Percentiles rank a stretch among this genome's conserved stretches.
These are phyloP conservation scores for Lithocarpus polystachyus DNA, from an alignment of 306 rosid genomes.

Conservation along the genomic window DNA sequence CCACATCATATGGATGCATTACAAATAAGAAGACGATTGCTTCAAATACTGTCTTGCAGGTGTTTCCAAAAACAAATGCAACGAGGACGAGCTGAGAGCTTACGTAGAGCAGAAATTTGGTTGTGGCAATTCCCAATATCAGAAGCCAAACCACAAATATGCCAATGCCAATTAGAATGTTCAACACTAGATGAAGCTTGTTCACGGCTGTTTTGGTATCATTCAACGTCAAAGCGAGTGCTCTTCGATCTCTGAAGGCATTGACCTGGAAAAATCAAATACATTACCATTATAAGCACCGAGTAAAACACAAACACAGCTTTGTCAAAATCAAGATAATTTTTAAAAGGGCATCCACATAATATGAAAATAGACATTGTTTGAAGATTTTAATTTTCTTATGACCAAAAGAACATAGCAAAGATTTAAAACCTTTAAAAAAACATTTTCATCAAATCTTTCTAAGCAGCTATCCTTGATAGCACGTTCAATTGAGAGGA, in stretches of 20 bases:
- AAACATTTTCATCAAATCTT: background rate
- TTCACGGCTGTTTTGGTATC: constrained; percentile 97
- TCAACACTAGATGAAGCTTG: constrained; percentile 74
- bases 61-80: constrained; percentile 86
- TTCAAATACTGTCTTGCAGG: constrained; percentile 89
- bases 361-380: background rate
- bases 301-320: background rate
- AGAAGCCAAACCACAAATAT: constrained; percentile 66
- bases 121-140: constrained; percentile 69
- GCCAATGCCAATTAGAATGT: constrained; percentile 52
- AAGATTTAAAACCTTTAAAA: no score
- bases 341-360: background rate
- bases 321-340: background rate
- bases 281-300: background rate
- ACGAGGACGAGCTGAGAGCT: constrained; percentile 85
- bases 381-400: background rate
- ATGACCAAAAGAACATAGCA: no score
- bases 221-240: constrained; percentile 86
- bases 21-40: constrained; percentile 84
- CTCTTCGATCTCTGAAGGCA: constrained; percentile 89
- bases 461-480: background rate
- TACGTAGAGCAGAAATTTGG: constrained; percentile 57
- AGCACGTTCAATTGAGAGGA: background rate
- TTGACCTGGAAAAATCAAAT: constrained; percentile 52
- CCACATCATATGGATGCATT: constrained; percentile 94